Evolutionary conservation across 2,329 filamentous ascomycete genomes (phyloP), one percentile per base, ranked within the genome.

Genomic region (Rutstroemia sp.): DNA sequence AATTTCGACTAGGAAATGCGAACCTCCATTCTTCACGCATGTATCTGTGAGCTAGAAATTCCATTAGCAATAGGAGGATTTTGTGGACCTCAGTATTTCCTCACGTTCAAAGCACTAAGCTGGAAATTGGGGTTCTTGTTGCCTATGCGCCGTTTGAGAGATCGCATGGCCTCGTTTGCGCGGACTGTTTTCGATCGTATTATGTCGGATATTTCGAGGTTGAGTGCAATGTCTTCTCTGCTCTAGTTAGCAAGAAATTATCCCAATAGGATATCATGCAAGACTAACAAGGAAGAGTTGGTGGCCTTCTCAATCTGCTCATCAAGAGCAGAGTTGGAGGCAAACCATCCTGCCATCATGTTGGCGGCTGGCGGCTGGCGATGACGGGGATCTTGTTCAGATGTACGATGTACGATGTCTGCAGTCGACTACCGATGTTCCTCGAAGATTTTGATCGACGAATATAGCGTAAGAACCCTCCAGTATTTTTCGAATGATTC

Each of bases 51-150:
- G 86, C 90, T 86, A 65, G 38, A 59, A 38, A 2, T 6, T n/a
- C 51, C 5, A 50, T 67, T 52, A 65, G 83, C 60, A 54, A 21
- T 23, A 57, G 46, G 47, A 34, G 8, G 2, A 12, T 21, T 21
- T 23, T 21, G 39, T 18, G 21, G 16, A 19, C 16, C 10, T 19
- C 14, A 25, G 44, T 23, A 47, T 18, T 21, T n/a, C 12, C 62
- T 53, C 79, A 94, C 90, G 72, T 94, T 95, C 55, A 99, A 76
- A n/a, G 94, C 88, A 65, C 92, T 94, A 38, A 99, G 79, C 76
- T 99, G 94, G 38, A 94, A 86, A 72, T 99, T 99, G 38, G 94
- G 94, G 70, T 99, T 99, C 79, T 92, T 95, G 78, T 96, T 91
- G 73, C 90, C 91, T 77, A 99, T 91, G 71, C 94, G 86, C 70